Evolutionary conservation across 2,329 filamentous ascomycete genomes (phyloP), one percentile per base, ranked within the genome.

Genomic region (Scedosporium minutisporum): DNA sequence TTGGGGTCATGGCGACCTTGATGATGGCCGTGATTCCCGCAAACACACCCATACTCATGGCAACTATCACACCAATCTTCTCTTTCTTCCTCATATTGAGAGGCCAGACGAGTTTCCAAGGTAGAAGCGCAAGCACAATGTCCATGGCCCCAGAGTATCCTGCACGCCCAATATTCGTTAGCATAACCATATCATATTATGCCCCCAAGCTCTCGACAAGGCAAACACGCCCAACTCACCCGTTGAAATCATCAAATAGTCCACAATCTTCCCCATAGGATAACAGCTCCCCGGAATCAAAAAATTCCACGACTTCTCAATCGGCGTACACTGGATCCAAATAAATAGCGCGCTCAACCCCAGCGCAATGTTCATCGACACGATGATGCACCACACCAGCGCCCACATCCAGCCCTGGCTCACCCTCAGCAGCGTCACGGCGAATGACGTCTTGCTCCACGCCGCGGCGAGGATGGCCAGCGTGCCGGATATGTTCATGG

Each of bases 401-500:
- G 60, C 58, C 53, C 64, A 65, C 65, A 69, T 69, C 63, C 66
- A 67, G 16, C 59, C 62, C 18, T 68, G 66, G 10, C 62, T 62
- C 21, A 71, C 66, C 42, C 71, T 71, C 44, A 72, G 65, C 18
- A 73, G 64, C 29, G 69, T 71, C 53, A 71, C 44, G 33, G 69
- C 68, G 58, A 73, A 71, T 1, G 70, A 71, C 1, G 69, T 70
- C 63, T 72, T 72, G 64, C 68, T 68, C 67, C 65, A 69, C 1
- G 68, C 65, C 6, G 41, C 14, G n/a, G 59, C 44, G 2, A 63
- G 14, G 23, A 63, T 59, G 44, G 46, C 57, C 38, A 63, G 38
- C 14, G 57, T 59, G 27, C 25, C 57, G 7, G 57, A 18, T 16
- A 60, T 59, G 57, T 63, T 63, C 23, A 58, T 48, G 16, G 44